Base-by-base conservation (phyloP, 495 filamentous ascomycete genomes). In the Poronia punctata region DNA sequence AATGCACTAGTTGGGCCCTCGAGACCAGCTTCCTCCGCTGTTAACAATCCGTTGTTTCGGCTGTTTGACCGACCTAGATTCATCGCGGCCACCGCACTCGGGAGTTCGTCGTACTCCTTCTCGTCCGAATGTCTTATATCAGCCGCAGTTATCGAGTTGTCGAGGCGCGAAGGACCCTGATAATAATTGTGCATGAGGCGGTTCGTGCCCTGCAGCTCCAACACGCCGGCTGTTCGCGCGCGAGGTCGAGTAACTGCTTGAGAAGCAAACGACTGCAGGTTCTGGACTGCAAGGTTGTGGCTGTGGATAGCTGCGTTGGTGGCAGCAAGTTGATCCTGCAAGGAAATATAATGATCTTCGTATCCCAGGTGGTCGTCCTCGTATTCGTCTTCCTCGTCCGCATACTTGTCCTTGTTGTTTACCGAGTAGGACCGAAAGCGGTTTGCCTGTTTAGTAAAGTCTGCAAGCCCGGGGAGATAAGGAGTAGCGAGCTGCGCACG, bases 401-500 rank as follows among this genome's bases (percentile, higher is more conserved):
- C 92, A 54, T 97, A 97, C 63, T 93, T 95, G 59, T 96, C 92
- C 61, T 93, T 96, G 27, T 93, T 92, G 61, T 98, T 97, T 33
- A 98, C 92, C 15, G 92, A 98, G 59, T 95, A 97, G 20, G 92
- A 98, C 12, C 92, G 80, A 64, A 96, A 88, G 31, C 92, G 76
- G 61, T 84, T 97, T 38, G 83, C 74, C 45, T 79, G 87, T 60
- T 83, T 86, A 47, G 79, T 80, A 51, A 86, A 77, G 37, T 76
- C 72, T 33, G 78, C 79, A 52, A 92, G 66, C 44, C 85, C 85
- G 32, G 84, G 84, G n/a, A 94, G 66, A 49, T 88, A 82, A 3
- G 84, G 83, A 20, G 80, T 80, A 33, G 79, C 76, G 46, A 94
- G 70, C 37, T 75, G 78, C 37, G 84, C 80, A 35, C 80, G 78